These are phyloP conservation scores for Mucor irregularis DNA, from an alignment of 371 early-diverging fungal genomes.

Conservation along the genomic window DNA sequence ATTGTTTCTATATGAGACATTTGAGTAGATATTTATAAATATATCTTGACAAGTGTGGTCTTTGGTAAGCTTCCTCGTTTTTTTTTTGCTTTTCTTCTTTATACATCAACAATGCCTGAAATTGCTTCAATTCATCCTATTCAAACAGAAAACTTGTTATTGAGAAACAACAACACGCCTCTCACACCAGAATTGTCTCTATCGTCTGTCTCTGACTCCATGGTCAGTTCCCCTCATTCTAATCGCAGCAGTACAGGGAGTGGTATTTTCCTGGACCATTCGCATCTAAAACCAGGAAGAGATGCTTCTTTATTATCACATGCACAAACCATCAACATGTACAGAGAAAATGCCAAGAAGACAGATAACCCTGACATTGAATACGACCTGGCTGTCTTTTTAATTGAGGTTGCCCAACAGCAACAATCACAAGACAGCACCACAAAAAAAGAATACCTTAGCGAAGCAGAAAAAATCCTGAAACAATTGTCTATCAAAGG, in stretches of 20 bases:
- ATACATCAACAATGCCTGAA: too few species aligned
- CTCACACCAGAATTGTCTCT: too few species aligned
- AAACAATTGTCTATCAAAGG: conserved; percentile 63
- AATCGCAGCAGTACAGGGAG: too few species aligned
- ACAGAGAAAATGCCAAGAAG: conserved; percentile 81
- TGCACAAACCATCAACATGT: conserved; percentile 72
- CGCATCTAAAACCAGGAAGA: conserved; percentile 66
- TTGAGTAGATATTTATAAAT: too few species aligned
- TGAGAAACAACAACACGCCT: too few species aligned
- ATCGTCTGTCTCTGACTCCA: too few species aligned
- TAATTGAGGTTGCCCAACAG: conserved; percentile 66
- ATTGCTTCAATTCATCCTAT: too few species aligned
- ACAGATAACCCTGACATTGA: conserved; percentile 80
- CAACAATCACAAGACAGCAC: conserved; percentile 49
- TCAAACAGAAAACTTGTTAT: too few species aligned
- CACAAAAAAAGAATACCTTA: conserved; percentile 60
- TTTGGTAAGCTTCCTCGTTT: too few species aligned
- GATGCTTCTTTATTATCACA: conserved; percentile 68
- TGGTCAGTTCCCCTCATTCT: too few species aligned
- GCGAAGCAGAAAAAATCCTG: conserved; percentile 62
- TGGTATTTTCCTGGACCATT: conserved; percentile 67
- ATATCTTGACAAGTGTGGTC: too few species aligned
- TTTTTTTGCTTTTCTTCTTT: too few species aligned
- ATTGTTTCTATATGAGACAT: background rate
- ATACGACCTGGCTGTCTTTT: conserved; percentile 81